These are phyloP conservation scores for Paraphysoderma sedebokerense DNA, from an alignment of 371 early-diverging fungal species.

Conservation along the genomic window DNA sequence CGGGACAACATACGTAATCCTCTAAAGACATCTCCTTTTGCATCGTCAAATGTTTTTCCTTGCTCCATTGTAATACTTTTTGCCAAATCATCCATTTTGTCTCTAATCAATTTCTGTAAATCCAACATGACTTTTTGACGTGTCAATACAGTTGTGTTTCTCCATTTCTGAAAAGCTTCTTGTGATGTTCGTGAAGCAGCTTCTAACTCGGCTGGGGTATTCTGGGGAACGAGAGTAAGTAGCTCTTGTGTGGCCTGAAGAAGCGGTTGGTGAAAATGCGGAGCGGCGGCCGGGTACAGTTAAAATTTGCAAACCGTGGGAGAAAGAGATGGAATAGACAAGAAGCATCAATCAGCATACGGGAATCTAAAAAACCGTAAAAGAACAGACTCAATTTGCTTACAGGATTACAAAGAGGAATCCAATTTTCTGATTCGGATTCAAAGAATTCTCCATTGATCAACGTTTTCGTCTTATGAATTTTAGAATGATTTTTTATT, in stretches of 20 bases:
- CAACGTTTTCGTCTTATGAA: conserved; percentile 1
- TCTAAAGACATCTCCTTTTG: conserved; percentile 77
- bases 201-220: conserved; percentile 67
- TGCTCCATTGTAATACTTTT: conserved; percentile 75
- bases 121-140: conserved; percentile 79
- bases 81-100: conserved; percentile 70
- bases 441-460: conserved; percentile 88
- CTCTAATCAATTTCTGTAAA: conserved; percentile 67
- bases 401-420: conserved; percentile 81
- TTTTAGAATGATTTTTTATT: too few species aligned
- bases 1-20: conserved; percentile 37
- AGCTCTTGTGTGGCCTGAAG: conserved; percentile 80
- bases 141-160: conserved; percentile 59
- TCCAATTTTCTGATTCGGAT: conserved; percentile 71
- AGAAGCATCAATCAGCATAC: neutral
- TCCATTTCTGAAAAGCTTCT: conserved; percentile 76
- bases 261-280: neutral
- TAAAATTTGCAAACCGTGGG: neutral
- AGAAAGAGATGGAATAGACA: neutral
- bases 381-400: conserved; percentile 4
- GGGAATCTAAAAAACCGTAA: neutral
- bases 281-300: neutral
- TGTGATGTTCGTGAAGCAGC: conserved; percentile 58
- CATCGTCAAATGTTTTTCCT: conserved; percentile 89
- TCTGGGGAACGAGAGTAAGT: conserved; percentile 73